Conservation (phyloP, 1,139 yeast genomes). For the Zygoascus sp. region DNA sequence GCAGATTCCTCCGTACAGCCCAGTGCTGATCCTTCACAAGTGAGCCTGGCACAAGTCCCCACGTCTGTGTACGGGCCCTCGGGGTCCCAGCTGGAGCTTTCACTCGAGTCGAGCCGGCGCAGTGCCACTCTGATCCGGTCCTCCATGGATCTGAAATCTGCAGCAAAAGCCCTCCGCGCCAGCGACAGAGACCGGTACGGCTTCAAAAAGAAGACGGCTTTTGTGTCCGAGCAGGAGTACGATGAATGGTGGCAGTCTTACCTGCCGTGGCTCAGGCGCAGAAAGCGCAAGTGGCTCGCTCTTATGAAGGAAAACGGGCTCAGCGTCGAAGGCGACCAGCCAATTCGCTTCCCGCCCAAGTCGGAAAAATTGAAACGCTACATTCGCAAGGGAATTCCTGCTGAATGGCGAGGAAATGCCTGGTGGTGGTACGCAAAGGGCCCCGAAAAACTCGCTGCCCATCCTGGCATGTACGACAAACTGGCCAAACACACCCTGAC, state of each 20-base stretch:
- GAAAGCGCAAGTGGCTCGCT: slow-evolving; percentile 71
- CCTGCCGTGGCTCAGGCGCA: slow-evolving; percentile 53
- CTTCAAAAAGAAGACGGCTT: slow-evolving; percentile 61
- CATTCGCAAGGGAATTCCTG: slow-evolving; percentile 88
- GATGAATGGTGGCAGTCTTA: slow-evolving; percentile 71
- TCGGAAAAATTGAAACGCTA: slow-evolving; percentile 78
- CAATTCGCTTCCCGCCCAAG: slow-evolving; percentile 69
- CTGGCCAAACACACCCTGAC: slow-evolving; percentile 54
- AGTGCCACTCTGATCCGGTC: slow-evolving; percentile 12
- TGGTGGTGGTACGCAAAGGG: slow-evolving; percentile 99
- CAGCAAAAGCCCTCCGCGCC: slow-evolving; percentile 6
- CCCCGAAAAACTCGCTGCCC: slow-evolving; percentile 61
- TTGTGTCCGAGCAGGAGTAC: slow-evolving; percentile 52
- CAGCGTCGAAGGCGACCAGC: slow-evolving; percentile 28
- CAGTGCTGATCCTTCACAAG: neutral
- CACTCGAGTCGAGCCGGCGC: slow-evolving; percentile 9
- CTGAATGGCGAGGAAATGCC: slow-evolving; percentile 95
- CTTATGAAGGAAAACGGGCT: slow-evolving; percentile 67
- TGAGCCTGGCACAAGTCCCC: neutral
- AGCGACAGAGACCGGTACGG: slow-evolving; percentile 69
- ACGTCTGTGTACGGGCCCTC: neutral
- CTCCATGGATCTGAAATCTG: slow-evolving; percentile 17
- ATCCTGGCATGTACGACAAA: slow-evolving; percentile 68
- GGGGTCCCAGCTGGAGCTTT: slow-evolving; percentile 1
- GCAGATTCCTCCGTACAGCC: no score